A percentile compares a stretch with the other conserved stretches of the same genome.
Evolutionary conservation across 176 grass and related monocot genomes (phyloP).

Genomic region (Areca catechu): DNA sequence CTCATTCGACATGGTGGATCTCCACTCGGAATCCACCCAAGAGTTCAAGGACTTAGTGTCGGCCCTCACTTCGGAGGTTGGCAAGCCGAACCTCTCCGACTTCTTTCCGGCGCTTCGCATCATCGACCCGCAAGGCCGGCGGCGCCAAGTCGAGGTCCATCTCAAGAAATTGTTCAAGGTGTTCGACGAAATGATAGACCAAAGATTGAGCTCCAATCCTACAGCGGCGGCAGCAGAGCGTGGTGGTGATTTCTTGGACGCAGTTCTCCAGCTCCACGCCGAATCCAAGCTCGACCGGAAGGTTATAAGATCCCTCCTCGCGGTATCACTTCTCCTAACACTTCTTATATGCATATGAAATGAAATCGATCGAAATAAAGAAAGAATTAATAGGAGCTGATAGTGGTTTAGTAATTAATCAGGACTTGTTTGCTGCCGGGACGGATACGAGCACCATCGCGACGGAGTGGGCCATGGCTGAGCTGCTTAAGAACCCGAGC

Average conservation of each 20-base stretch:
- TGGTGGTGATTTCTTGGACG: conserved; percentile 26
- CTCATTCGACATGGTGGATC: conserved; percentile 28
- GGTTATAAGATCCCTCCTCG: no score
- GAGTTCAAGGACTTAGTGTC: conserved; percentile 22
- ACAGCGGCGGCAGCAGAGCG: neutral
- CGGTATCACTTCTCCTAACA: no score
- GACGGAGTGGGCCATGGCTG: conserved; percentile 57
- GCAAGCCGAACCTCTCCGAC: conserved; percentile 39
- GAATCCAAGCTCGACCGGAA: no score
- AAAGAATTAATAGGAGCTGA: no score
- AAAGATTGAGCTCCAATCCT: neutral
- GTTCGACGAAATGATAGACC: conserved; percentile 40
- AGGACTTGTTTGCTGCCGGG: conserved; percentile 38
- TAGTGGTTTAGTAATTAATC: no score
- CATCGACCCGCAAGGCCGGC: conserved; percentile 38
- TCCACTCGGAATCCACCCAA: conserved; percentile 20
- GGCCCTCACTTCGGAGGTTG: conserved; percentile 15
- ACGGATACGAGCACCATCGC: conserved; percentile 20
- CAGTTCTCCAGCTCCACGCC: conserved; percentile 5
- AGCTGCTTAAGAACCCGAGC: conserved; percentile 35
- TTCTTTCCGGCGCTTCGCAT: conserved; percentile 35
- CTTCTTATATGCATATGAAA: no score
- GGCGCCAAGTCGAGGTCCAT: neutral
- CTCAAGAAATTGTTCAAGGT: conserved; percentile 15
- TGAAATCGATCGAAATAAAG: no score